A percentile compares a stretch with the other conserved stretches of the same genome.
Conservation (phyloP, 106 monocot genomes). For the Allium fistulosum region DNA sequence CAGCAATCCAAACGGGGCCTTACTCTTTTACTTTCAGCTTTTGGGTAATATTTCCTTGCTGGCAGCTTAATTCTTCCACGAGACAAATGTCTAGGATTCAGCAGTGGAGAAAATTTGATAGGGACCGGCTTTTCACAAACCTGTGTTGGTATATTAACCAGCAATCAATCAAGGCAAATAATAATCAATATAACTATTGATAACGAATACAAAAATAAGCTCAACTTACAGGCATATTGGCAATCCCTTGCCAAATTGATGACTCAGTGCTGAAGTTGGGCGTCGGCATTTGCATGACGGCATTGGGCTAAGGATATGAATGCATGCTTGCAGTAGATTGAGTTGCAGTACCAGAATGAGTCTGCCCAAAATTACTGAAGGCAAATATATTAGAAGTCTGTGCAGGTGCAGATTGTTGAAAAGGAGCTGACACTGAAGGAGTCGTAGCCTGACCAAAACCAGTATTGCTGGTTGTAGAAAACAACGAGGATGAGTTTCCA, state of each 20-base stretch:
- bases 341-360: slow-evolving; percentile 1
- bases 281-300: neutral
- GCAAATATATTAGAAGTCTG: slow-evolving; percentile 25
- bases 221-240: slow-evolving; percentile 6
- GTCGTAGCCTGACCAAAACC: too few relatives aligned
- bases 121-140: slow-evolving; percentile 1
- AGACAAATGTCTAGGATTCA: slow-evolving; percentile 6
- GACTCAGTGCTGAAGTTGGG: neutral
- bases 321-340: neutral
- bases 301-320: too few relatives aligned
- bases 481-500: too few relatives aligned
- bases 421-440: slow-evolving; percentile 7
- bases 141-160: too few relatives aligned
- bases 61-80: neutral
- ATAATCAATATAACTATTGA: neutral
- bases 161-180: too few relatives aligned
- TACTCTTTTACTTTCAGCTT: too few relatives aligned
- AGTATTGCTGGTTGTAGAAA: too few relatives aligned
- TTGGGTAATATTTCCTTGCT: too few relatives aligned
- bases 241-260: neutral
- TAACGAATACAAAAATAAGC: neutral
- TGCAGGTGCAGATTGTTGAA: slow-evolving; percentile 29
- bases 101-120: neutral
- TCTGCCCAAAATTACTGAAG: slow-evolving; percentile 68
- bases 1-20: too few relatives aligned